These are phyloP conservation scores for Cordyceps militaris DNA, from an alignment of 2,329 filamentous ascomycete species.

Conservation along the genomic window DNA sequence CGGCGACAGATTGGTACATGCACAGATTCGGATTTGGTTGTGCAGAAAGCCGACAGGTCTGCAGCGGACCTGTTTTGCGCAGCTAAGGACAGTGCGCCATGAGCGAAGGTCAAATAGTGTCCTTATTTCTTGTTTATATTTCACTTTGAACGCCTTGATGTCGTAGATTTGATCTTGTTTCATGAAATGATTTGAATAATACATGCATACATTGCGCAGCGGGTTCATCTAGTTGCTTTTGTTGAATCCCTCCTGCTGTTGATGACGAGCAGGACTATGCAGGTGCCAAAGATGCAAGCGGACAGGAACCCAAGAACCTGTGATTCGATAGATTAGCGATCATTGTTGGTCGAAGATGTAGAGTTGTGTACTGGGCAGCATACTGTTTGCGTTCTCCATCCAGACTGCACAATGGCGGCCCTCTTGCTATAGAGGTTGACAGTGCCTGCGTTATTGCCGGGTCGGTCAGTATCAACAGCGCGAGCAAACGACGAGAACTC, in stretches of 20 bases:
- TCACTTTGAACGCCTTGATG: background rate
- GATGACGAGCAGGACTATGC: constrained; percentile 53
- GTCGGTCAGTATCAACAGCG: background rate
- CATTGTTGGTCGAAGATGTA: background rate
- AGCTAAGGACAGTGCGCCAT: constrained; percentile 22
- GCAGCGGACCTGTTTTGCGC: constrained; percentile 61
- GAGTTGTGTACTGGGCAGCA: constrained; percentile 18
- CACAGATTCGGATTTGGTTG: constrained; percentile 25
- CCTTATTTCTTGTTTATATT: background rate
- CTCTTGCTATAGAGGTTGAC: constrained; percentile 74
- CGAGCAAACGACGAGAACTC: background rate
- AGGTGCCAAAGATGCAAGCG: constrained; percentile 56
- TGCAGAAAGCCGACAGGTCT: constrained; percentile 26
- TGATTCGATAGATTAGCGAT: background rate
- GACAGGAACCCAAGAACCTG: constrained; percentile 58
- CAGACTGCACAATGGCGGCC: constrained; percentile 80
- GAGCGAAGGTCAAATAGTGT: background rate
- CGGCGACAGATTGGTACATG: constrained; percentile 63
- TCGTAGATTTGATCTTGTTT: background rate
- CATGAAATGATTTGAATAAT: background rate
- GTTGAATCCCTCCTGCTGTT: constrained; percentile 14
- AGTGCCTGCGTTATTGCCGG: constrained; percentile 38
- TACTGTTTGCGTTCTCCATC: constrained; percentile 86
- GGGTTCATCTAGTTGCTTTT: background rate
- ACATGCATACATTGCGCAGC: background rate